These are phyloP conservation scores for Pleurotus cornucopiae DNA, from an alignment of 768 basidiomycete species.

Conservation along the genomic window DNA sequence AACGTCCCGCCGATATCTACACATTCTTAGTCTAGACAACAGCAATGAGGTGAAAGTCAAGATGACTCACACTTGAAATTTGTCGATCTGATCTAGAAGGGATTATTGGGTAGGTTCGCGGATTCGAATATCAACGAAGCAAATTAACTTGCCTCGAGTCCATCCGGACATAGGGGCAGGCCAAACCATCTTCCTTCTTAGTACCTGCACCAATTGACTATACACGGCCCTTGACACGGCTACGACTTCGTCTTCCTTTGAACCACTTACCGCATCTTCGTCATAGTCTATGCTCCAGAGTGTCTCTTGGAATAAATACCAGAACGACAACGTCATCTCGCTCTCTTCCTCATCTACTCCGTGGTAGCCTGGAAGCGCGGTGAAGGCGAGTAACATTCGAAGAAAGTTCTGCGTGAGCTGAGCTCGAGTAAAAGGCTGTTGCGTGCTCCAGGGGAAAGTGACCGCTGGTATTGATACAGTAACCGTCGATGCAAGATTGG, in stretches of 20 bases:
- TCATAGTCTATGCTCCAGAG: slow-evolving; percentile 62
- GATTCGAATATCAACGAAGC: background rate
- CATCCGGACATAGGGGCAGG: slow-evolving; percentile 52
- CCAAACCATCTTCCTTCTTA: slow-evolving; percentile 75
- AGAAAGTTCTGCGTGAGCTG: slow-evolving; percentile 70
- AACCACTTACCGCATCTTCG: slow-evolving; percentile 24
- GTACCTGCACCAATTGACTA: slow-evolving; percentile 64
- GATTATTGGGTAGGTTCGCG: slow-evolving; percentile 11
- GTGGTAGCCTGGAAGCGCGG: slow-evolving; percentile 68
- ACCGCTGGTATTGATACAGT: slow-evolving; percentile 25
- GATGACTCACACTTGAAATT: slow-evolving; percentile 65
- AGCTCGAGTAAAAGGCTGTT: slow-evolving; percentile 32
- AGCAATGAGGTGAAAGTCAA: background rate
- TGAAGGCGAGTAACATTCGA: slow-evolving; percentile 66
- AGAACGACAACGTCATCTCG: slow-evolving; percentile 83
- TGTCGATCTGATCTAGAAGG: slow-evolving; percentile 68
- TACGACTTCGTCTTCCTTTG: slow-evolving; percentile 25
- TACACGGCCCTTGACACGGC: slow-evolving; percentile 73
- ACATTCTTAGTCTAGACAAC: background rate
- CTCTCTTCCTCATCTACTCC: slow-evolving; percentile 86
- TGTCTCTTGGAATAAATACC: slow-evolving; percentile 89
- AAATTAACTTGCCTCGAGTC: slow-evolving; percentile 57
- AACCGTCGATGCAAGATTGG: slow-evolving; percentile 51
- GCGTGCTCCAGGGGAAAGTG: slow-evolving; percentile 10
- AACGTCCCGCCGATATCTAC: slow-evolving; percentile 78